Evolutionary conservation across 2,329 filamentous ascomycete species (phyloP).

Genomic region (Zasmidium citrigriseum): DNA sequence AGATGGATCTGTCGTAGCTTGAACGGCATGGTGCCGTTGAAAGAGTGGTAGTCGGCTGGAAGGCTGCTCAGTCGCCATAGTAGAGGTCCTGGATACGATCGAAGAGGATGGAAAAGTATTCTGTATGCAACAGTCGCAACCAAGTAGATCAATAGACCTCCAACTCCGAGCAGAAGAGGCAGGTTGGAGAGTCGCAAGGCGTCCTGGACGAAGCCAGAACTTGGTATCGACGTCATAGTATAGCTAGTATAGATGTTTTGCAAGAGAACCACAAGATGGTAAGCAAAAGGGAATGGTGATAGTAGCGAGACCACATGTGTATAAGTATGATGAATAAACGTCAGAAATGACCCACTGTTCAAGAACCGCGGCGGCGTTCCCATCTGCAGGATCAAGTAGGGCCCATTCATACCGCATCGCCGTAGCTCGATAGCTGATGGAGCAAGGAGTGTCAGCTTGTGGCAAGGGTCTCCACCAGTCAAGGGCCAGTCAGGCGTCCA

Average conservation of each 20-base stretch:
- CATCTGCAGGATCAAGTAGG: background rate
- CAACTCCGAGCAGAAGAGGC: conserved; percentile 1
- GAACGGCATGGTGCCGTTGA: conserved; percentile 10
- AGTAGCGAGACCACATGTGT: background rate
- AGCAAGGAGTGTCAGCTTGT: too few relatives aligned
- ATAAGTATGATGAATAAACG: background rate
- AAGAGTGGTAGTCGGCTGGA: conserved; percentile 11
- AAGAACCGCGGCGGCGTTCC: background rate
- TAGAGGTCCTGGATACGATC: conserved; percentile 41
- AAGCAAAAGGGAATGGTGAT: background rate
- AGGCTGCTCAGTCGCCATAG: conserved; percentile 11
- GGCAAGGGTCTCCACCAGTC: too few relatives aligned
- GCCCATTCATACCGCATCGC: too few relatives aligned
- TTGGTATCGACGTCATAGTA: background rate
- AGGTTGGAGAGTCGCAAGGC: background rate
- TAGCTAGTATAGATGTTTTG: background rate
- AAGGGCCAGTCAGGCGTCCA: too few relatives aligned
- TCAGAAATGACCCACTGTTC: background rate
- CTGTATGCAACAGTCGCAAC: conserved; percentile 37
- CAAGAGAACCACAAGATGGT: background rate
- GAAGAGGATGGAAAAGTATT: conserved; percentile 45
- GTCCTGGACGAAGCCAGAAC: background rate
- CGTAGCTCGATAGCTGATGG: too few relatives aligned
- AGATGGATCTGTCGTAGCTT: conserved; percentile 32
- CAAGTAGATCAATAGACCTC: conserved; percentile 1